A percentile compares a stretch with the other conserved stretches of the same genome.
These are phyloP conservation scores for Cercophora sp. DNA, from an alignment of 495 filamentous ascomycete species.

Conservation along the genomic window DNA sequence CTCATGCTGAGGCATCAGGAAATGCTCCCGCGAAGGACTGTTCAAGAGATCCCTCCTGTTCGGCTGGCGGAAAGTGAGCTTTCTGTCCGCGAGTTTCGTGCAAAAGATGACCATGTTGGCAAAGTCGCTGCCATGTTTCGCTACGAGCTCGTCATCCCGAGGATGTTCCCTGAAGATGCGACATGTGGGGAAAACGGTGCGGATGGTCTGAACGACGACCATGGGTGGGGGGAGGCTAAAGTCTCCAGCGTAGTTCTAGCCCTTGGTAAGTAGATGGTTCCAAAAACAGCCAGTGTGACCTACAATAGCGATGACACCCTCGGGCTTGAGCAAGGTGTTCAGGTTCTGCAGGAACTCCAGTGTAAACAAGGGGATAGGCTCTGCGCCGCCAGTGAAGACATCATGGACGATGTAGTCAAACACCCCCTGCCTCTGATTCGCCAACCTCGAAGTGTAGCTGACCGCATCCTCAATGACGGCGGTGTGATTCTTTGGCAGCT, in stretches of 20 bases:
- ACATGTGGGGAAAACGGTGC: constrained; percentile 68
- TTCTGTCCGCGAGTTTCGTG: constrained; percentile 39
- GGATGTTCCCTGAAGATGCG: constrained; percentile 78
- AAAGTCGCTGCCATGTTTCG: constrained; percentile 58
- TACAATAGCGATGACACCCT: constrained; percentile 89
- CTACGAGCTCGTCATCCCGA: constrained; percentile 37
- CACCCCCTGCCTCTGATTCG: constrained; percentile 29
- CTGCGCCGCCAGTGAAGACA: constrained; percentile 96
- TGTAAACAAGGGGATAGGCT: constrained; percentile 85
- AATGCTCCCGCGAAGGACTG: constrained; percentile 62
- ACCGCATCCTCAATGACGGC: constrained; percentile 79
- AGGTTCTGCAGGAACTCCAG: constrained; percentile 71
- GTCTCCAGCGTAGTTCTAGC: constrained; percentile 94
- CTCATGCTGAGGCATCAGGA: constrained; percentile 71
- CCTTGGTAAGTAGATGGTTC: not conserved
- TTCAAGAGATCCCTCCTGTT: constrained; percentile 63
- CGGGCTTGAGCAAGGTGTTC: constrained; percentile 61
- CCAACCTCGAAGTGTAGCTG: constrained; percentile 59
- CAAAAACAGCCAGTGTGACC: constrained; percentile 28
- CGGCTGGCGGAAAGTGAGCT: constrained; percentile 65
- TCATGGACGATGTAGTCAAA: constrained; percentile 96
- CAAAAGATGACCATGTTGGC: constrained; percentile 87
- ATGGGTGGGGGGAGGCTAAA: constrained; percentile 66
- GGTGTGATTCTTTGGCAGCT: constrained; percentile 71
- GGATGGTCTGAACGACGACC: constrained; percentile 69